Base-by-base conservation (phyloP, 108 stramenopile species). In the Pelagomonas calceolata region DNA sequence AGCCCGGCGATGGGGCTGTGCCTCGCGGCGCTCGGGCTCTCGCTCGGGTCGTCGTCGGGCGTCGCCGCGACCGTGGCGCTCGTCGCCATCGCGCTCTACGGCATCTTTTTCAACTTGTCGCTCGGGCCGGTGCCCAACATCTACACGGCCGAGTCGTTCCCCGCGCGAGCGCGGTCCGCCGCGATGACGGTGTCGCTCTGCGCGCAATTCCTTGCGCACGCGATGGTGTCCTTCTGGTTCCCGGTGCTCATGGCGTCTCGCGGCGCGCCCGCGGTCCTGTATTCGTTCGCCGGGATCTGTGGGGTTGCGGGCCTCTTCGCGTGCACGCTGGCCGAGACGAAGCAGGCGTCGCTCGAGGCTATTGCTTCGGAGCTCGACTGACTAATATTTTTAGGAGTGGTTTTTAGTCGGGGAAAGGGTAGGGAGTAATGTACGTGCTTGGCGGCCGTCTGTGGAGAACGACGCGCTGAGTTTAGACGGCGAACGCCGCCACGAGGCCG, bases 81-180 rank as follows among this genome's bases (percentile, higher is more conserved):
- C 44, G 46, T 14, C 10, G 31, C 44, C 18, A 51, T 69, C 30
- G 31, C 46, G 45, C 29, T 32, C 30, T 69, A 69, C 33, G 69
- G 69, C 30, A 26, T 69, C 30, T 33, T 36, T 26, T 69, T 69
- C 45, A 30, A 46, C 36, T n/a, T 69, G 30, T 33, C 32, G 18
- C 45, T 69, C 44, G 69, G 69, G 7, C 69, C 69, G 15, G 34
- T 69, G 16, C 69, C 69, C 21, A 60, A 60, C 26, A 60, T 60
- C 51, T 26, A 26, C 51, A 60, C 51, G 21, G 14, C 51, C 21
- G 51, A 60, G 51, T 60, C 51, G 51, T 60, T 60, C 26, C 51
- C 51, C 3, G 29, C 51, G 51, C 7, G 26, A 17, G 51, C 26
- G 51, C 51, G 51, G 10, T 60, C 51, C 51, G 51, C 26, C 21